These are phyloP conservation scores for Phytopythium ostracodes DNA, from an alignment of 352 stramenopile species.

Conservation along the genomic window DNA sequence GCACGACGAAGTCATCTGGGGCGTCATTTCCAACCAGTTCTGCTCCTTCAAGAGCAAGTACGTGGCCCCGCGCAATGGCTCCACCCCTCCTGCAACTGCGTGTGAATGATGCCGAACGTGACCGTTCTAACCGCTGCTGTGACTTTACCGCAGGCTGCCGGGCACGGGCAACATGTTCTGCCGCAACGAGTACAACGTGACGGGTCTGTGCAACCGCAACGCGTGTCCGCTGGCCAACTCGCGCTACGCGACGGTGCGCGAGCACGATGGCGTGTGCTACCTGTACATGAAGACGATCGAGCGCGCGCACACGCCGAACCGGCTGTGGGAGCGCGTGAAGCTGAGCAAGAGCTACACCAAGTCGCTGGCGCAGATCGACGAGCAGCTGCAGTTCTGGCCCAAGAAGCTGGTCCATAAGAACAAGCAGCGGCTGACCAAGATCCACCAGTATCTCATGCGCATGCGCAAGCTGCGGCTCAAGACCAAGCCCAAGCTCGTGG, in stretches of 20 bases:
- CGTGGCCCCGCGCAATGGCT: slow-evolving; percentile 22
- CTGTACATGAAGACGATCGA: slow-evolving; percentile 99
- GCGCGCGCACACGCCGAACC: slow-evolving; percentile 97
- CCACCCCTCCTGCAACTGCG: no score
- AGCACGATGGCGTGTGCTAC: slow-evolving; percentile 94
- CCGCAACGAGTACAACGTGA: slow-evolving; percentile 98
- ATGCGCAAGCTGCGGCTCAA: slow-evolving; percentile 98
- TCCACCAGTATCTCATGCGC: slow-evolving; percentile 98
- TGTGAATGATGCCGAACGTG: no score
- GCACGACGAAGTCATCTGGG: slow-evolving; percentile 99
- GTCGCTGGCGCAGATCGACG: slow-evolving; percentile 92
- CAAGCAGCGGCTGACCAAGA: slow-evolving; percentile 99
- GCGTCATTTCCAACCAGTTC: slow-evolving; percentile 98
- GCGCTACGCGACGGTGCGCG: slow-evolving; percentile 97
- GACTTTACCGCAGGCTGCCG: slow-evolving; percentile 27
- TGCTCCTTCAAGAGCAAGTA: slow-evolving; percentile 98
- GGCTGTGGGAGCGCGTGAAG: slow-evolving; percentile 98
- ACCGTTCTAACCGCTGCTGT: neutral
- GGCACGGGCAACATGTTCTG: slow-evolving; percentile 95
- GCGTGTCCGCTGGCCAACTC: slow-evolving; percentile 97
- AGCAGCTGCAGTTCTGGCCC: slow-evolving; percentile 97
- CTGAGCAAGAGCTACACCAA: slow-evolving; percentile 97
- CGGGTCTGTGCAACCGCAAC: slow-evolving; percentile 95
- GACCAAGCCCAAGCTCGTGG: slow-evolving; percentile 91
- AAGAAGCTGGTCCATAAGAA: slow-evolving; percentile 98